Base-by-base conservation (phyloP, 2,329 filamentous ascomycete species). In the Colletotrichum phormii region DNA sequence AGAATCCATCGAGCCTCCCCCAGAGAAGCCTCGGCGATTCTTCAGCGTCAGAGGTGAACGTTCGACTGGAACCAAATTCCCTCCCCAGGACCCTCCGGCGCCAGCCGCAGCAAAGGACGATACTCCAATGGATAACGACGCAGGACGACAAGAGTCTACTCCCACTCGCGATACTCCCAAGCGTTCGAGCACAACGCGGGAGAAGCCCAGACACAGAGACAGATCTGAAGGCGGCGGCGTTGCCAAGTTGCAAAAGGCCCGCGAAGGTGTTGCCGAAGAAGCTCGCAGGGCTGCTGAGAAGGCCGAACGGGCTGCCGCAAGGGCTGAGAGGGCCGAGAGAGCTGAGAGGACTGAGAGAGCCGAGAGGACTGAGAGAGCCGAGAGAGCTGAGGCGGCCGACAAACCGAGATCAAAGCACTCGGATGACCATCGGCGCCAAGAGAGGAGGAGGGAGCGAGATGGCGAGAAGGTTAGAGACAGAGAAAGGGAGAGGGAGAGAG, bases 41-140 rank as follows among this genome's bases (percentile, higher is more conserved):
- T 86, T 87, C 69, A 80, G 82, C 49, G 75, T 84, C 55, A 85
- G 81, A 68, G 80, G 83, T 35, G 78, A 85, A 72, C 84, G 83
- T 24, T 75, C 81, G 37, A 33, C 79, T 18, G 75, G 74, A 31
- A 73, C 77, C 9, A 76, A 73, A 49, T 62, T 74, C 12, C 74
- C 75, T 5, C 72, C 69, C 68, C 57, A 77, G 71, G 68, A 75
- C 67, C 22, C 66, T 67, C 62, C 63, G 51, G 67, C 73, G 24
- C 69, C 75, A 18, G 71, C 76, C 2, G 60, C 64, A 8, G 31
- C 62, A 51, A 77, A 72, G 64, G 77, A 79, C 51, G 63, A 71
- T 42, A 29, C 58, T 51, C 69, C 64, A 55, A 72, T 42, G 58
- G 72, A 68, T 67, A 37, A 74, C 63, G 72, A 78, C 37, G 72